Evolutionary conservation across 1,284 basidiomycete species (phyloP), one percentile per base, ranked within the genome.

Genomic region (Ceratobasidium sp.): DNA sequence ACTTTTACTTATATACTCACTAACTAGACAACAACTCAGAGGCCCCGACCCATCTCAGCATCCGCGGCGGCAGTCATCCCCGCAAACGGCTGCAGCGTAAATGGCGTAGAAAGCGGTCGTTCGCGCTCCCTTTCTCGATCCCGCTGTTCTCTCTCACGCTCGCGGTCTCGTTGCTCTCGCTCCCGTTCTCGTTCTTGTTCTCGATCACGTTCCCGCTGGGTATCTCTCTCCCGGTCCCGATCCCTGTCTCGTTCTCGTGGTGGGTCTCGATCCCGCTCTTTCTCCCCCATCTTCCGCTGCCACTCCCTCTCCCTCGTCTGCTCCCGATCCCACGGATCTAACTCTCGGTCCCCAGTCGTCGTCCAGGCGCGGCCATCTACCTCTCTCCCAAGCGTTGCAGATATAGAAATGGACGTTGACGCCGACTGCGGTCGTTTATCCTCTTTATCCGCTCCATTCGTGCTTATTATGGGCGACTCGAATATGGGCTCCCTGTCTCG

Each of bases 71-170:
- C 56, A 29, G 67, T 22, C 45, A 63, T 45, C 11, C 60, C 45
- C 3, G 41, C 67, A 50, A 57, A 71, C 1, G 67, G 67, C 24
- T 71, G 67, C 67, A 71, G 59, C 54, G 56, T 50, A 60, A 71
- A 71, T 5, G 67, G 67, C 27, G 67, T 71, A 19, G 54, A 45
- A 29, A 71, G 27, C 17, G 67, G 67, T 24, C 67, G 41, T 24
- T 69, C 66, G 24, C 66, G 31, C 24, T 65, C 63, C 22, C 63
- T 45, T 50, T 65, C 63, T 29, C 63, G n/a, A 24, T 54, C 53
- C 11, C 36, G 36, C 11, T 41, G 36, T 41, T 41, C 36, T 11
- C 36, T 41, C 31, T 60, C 57, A 8, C 63, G 45, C n/a, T 65
- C 47, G 19, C 22, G 22, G 24, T 53, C 48, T 14, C 63, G 63